These are phyloP conservation scores for Adansonia grandidieri DNA, from an alignment of 441 rosid genomes.

Conservation along the genomic window DNA sequence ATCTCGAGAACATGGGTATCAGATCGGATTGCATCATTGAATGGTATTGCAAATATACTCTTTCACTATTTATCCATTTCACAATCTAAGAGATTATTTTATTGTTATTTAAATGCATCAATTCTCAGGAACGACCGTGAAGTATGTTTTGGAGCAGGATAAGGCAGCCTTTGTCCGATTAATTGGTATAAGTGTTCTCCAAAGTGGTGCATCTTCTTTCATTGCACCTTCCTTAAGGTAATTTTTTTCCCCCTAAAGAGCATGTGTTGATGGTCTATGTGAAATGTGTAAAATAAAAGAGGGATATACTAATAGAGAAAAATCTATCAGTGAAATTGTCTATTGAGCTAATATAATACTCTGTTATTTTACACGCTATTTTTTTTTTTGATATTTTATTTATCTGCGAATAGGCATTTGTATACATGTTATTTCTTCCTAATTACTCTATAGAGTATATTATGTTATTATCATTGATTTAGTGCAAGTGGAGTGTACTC, in stretches of 20 bases:
- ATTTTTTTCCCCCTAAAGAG: no score
- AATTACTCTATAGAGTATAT: not conserved
- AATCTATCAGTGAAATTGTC: not conserved
- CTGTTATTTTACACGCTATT: not conserved
- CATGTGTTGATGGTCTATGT: no score
- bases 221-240: slow-evolving; percentile 97
- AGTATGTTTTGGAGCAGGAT: slow-evolving; percentile 96
- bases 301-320: not conserved
- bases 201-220: slow-evolving; percentile 94
- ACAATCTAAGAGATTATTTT: slow-evolving; percentile 26
- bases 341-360: not conserved
- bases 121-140: slow-evolving; percentile 88
- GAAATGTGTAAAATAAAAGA: not conserved
- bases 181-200: slow-evolving; percentile 90
- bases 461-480: not conserved
- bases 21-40: slow-evolving; percentile 94
- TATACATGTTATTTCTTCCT: not conserved
- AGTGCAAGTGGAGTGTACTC: not conserved
- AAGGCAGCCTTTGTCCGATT: slow-evolving; percentile 79
- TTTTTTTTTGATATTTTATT: no score
- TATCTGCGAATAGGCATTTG: not conserved
- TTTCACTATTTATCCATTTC: slow-evolving; percentile 18
- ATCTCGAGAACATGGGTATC: slow-evolving; percentile 93
- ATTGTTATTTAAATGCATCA: slow-evolving; percentile 21
- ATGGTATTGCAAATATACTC: slow-evolving; percentile 54